Evolutionary conservation across 441 rosid genomes (phyloP).

Genomic region (Populus hybrid): DNA sequence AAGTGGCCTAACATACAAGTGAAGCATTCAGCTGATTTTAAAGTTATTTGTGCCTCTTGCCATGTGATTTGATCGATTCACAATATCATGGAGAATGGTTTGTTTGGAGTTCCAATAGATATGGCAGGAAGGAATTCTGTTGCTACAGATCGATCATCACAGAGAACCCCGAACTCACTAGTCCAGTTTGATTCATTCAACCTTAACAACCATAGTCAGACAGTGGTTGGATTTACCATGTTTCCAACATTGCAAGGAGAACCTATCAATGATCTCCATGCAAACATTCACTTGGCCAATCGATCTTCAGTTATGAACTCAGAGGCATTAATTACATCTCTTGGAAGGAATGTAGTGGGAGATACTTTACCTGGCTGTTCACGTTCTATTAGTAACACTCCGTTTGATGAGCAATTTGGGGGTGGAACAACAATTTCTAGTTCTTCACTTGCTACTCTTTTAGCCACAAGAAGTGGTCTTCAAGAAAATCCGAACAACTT

Average conservation of each 20-base stretch:
- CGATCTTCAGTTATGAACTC: constrained; percentile 24
- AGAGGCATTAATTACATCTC: constrained; percentile 22
- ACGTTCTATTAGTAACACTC: constrained; percentile 17
- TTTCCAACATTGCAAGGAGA: constrained; percentile 35
- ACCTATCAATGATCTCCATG: constrained; percentile 21
- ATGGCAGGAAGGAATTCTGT: constrained; percentile 24
- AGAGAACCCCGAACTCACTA: constrained; percentile 21
- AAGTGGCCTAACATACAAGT: background rate
- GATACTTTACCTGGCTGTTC: constrained; percentile 32
- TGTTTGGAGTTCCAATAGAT: constrained; percentile 27
- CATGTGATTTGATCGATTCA: constrained; percentile 3
- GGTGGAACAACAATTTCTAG: constrained; percentile 35
- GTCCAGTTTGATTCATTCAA: constrained; percentile 31
- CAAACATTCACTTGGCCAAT: constrained; percentile 16
- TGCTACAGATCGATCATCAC: constrained; percentile 29
- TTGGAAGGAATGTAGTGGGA: constrained; percentile 36
- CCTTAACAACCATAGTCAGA: constrained; percentile 29
- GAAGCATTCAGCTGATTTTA: constrained; percentile 4
- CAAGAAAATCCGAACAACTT: constrained; percentile 47
- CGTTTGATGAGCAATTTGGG: constrained; percentile 38
- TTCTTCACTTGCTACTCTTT: constrained; percentile 35
- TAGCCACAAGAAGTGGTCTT: constrained; percentile 40
- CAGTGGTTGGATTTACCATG: constrained; percentile 26
- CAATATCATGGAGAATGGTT: constrained; percentile 36
- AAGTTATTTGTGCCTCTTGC: background rate